These are phyloP conservation scores for Melastoma candidum DNA, from an alignment of 441 rosid genomes.

Conservation along the genomic window DNA sequence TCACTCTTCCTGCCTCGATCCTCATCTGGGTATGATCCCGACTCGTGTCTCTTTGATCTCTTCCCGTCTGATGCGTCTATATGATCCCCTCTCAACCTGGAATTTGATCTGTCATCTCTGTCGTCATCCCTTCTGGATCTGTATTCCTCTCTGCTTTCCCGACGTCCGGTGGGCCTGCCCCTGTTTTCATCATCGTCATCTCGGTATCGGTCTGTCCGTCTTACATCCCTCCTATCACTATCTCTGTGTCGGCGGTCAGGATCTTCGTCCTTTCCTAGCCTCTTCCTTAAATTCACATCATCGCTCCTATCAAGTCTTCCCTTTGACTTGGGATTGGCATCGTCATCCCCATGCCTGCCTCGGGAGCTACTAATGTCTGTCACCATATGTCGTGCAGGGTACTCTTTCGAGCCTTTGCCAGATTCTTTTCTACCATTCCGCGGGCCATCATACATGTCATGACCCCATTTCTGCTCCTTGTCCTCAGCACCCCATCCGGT, in stretches of 20 bases:
- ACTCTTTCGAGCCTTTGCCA: conserved; percentile 7
- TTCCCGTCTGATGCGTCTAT: conserved; percentile 22
- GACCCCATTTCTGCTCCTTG: conserved; percentile 45
- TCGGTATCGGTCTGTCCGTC: neutral
- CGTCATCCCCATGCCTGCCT: conserved; percentile 25
- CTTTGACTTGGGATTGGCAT: conserved; percentile 22
- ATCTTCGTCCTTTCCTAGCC: neutral
- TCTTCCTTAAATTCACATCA: conserved; percentile 26
- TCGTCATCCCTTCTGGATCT: conserved; percentile 10
- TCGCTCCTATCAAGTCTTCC: conserved; percentile 28
- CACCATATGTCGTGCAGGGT: conserved; percentile 3
- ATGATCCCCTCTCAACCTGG: neutral
- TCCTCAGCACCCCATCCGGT: conserved; percentile 86
- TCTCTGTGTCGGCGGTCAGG: conserved; percentile 1
- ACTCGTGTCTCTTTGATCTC: conserved; percentile 22
- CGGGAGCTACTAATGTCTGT: conserved; percentile 20
- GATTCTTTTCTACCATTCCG: conserved; percentile 27
- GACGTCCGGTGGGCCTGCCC: conserved; percentile 16
- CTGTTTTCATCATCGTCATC: conserved; percentile 13
- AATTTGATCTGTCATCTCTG: neutral
- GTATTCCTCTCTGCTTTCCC: conserved; percentile 21
- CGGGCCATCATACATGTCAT: conserved; percentile 52
- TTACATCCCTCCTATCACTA: conserved; percentile 5
- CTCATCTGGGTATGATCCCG: conserved; percentile 29
- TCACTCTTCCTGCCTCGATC: conserved; percentile 23